Conservation (phyloP, 768 basidiomycete species). For the Polyporus arcularius region DNA sequence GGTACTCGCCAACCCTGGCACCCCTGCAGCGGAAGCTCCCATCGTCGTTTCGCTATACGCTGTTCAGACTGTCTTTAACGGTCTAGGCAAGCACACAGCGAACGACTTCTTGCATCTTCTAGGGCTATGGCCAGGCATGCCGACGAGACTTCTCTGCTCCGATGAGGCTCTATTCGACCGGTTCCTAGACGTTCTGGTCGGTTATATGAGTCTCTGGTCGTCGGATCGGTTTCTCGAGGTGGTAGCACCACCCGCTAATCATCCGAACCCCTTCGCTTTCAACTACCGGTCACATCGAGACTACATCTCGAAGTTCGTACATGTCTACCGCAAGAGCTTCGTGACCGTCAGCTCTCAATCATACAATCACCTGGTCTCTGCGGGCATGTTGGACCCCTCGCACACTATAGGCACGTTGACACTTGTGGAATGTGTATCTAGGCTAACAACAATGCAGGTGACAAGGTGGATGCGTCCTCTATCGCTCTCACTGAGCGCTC, state of each 20-base stretch:
- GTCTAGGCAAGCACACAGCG: slow-evolving; percentile 5
- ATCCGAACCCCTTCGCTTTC: background rate
- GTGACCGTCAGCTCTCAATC: background rate
- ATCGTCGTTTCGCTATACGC: background rate
- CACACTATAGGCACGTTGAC: background rate
- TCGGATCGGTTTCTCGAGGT: background rate
- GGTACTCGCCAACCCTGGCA: too few species aligned
- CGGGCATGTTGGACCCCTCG: background rate
- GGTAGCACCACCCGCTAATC: background rate
- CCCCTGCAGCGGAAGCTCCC: too few species aligned
- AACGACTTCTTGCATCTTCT: background rate
- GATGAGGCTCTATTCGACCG: background rate
- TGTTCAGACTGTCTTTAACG: background rate
- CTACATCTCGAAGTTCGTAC: background rate
- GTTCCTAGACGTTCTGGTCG: background rate
- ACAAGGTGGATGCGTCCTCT: too few species aligned
- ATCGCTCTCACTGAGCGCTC: too few species aligned
- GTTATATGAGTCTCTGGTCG: background rate
- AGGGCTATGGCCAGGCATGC: background rate
- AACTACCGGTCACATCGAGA: background rate
- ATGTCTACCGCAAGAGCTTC: background rate
- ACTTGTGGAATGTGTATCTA: too few species aligned
- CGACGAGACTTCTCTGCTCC: background rate
- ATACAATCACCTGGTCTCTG: background rate
- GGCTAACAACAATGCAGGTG: too few species aligned